Conservation (phyloP, 2,329 filamentous ascomycete species). For the Xylariaceae sp. region DNA sequence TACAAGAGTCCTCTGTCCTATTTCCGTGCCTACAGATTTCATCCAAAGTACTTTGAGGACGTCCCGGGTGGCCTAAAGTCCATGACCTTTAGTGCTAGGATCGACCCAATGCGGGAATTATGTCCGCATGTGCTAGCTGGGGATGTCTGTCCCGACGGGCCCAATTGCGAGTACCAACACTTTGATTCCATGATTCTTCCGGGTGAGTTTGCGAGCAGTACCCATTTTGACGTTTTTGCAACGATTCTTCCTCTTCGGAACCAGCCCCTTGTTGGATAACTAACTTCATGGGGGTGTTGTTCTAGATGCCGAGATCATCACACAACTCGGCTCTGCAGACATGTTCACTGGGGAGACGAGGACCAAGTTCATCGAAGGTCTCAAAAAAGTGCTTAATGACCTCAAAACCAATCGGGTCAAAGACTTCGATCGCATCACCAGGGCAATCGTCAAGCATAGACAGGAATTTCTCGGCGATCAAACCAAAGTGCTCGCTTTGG, state of each 20-base stretch:
- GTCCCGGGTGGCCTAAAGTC: slow-evolving; percentile 78
- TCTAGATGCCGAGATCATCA: slow-evolving; percentile 68
- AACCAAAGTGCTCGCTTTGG: slow-evolving; percentile 58
- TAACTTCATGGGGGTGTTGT: slow-evolving; percentile 41
- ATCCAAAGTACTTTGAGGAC: slow-evolving; percentile 66
- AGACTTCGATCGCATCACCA: slow-evolving; percentile 64
- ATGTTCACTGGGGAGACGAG: slow-evolving; percentile 59
- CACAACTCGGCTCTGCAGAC: slow-evolving; percentile 64
- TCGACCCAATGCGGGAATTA: slow-evolving; percentile 68
- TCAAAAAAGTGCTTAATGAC: slow-evolving; percentile 57
- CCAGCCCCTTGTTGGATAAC: slow-evolving; percentile 42
- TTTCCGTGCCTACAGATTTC: slow-evolving; percentile 88
- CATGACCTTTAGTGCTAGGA: slow-evolving; percentile 88
- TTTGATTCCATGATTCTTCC: slow-evolving; percentile 67
- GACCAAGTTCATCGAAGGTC: slow-evolving; percentile 58
- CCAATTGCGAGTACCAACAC: slow-evolving; percentile 72
- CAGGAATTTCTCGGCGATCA: slow-evolving; percentile 60
- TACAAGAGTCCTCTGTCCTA: slow-evolving; percentile 80
- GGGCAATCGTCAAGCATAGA: slow-evolving; percentile 63
- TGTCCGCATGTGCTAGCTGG: slow-evolving; percentile 73
- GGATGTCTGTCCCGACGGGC: slow-evolving; percentile 65
- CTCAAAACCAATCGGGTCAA: slow-evolving; percentile 57
- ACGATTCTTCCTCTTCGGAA: slow-evolving; percentile 30
- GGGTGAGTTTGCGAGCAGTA: slow-evolving; percentile 57
- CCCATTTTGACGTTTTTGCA: not conserved